Conservation (phyloP, 163 green algal species). For the Prototheca stagnorum region DNA sequence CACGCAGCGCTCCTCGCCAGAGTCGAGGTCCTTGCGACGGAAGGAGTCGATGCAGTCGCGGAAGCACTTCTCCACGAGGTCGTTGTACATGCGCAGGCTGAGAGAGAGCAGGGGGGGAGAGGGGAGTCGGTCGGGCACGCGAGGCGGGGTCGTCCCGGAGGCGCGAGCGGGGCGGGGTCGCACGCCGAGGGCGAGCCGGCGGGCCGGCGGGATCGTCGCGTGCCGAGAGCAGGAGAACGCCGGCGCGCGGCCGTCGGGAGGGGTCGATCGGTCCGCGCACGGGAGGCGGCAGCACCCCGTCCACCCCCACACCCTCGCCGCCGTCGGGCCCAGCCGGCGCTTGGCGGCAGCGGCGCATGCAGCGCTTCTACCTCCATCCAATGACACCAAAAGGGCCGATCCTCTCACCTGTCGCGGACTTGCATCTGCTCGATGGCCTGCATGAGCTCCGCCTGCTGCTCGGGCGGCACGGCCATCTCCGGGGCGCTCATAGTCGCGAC, state of each 20-base stretch:
- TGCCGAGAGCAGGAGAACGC: not conserved
- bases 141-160: not conserved
- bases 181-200: not conserved
- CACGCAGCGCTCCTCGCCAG: slow-evolving; percentile 88
- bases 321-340: too few relatives aligned
- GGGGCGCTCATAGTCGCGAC: too few relatives aligned
- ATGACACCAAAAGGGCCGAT: too few relatives aligned
- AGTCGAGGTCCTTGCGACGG: slow-evolving; percentile 77
- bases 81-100: slow-evolving; percentile 95
- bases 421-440: slow-evolving; percentile 72
- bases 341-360: too few relatives aligned
- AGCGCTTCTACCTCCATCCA: too few relatives aligned
- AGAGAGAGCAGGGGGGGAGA: not conserved
- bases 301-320: too few relatives aligned
- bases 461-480: too few relatives aligned
- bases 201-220: not conserved
- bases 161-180: not conserved
- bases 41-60: slow-evolving; percentile 84
- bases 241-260: not conserved
- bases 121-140: not conserved
- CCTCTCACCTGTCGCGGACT: slow-evolving; percentile 66
- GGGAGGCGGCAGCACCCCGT: too few relatives aligned
- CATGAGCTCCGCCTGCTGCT: slow-evolving; percentile 50
- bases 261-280: not conserved
- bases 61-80: slow-evolving; percentile 90